These are phyloP conservation scores for Aspergillus intermedius DNA, from an alignment of 2,329 filamentous ascomycete species.

Conservation along the genomic window DNA sequence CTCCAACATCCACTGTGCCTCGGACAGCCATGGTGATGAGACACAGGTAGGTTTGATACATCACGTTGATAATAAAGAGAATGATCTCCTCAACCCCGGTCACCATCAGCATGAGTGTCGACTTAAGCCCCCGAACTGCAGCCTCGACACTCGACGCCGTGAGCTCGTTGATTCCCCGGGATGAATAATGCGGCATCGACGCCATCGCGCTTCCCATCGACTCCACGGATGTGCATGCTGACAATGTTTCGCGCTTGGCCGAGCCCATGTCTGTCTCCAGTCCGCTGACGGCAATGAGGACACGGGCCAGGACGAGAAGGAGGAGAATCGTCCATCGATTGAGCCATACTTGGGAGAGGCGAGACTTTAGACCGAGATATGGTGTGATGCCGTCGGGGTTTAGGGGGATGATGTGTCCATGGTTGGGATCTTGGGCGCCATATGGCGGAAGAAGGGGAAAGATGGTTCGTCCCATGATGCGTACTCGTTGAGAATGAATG, in stretches of 20 bases:
- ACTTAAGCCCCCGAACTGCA: conserved; percentile 71
- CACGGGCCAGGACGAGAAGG: conserved; percentile 73
- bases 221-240: conserved; percentile 87
- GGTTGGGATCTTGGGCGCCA: conserved; percentile 42
- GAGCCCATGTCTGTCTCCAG: conserved; percentile 68
- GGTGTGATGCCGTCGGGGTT: conserved; percentile 71
- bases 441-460: conserved; percentile 37
- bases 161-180: conserved; percentile 78
- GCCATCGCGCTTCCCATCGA: conserved; percentile 91
- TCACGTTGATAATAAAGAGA: conserved; percentile 85
- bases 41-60: conserved; percentile 85
- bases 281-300: conserved; percentile 67
- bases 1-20: conserved; percentile 66
- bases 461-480: conserved; percentile 19
- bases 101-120: conserved; percentile 69
- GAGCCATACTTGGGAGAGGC: conserved; percentile 93
- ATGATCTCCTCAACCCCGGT: conserved; percentile 81
- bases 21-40: conserved; percentile 77
- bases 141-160: conserved; percentile 73
- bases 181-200: conserved; percentile 95
- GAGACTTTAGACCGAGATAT: conserved; percentile 81
- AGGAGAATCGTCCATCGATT: conserved; percentile 94
- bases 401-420: conserved; percentile 50
- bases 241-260: conserved; percentile 74
- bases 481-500: conserved; percentile 28